Evolutionary conservation across 2,329 filamentous ascomycete genomes (phyloP).

Genomic region (Microdochium trichocladiopsis): DNA sequence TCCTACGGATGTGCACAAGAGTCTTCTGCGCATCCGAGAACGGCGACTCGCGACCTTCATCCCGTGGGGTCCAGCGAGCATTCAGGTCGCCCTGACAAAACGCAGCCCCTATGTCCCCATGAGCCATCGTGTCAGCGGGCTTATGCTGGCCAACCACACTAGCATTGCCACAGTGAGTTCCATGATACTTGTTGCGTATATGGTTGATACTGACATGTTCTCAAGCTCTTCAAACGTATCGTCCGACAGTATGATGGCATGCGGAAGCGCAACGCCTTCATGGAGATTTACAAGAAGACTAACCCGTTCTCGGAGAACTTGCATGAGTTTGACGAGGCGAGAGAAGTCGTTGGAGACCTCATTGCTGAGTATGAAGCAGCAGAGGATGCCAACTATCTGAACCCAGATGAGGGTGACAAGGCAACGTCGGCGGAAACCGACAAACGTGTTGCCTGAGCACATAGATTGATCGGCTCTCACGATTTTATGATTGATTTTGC

Average conservation of each 20-base stretch:
- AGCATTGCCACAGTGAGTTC: conserved; percentile 76
- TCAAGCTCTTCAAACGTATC: conserved; percentile 82
- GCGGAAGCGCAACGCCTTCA: conserved; percentile 92
- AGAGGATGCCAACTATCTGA: conserved; percentile 84
- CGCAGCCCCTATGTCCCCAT: conserved; percentile 94
- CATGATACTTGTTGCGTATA: background rate
- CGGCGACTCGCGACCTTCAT: conserved; percentile 92
- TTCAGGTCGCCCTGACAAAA: conserved; percentile 94
- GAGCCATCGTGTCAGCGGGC: conserved; percentile 86
- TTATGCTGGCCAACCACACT: conserved; percentile 98
- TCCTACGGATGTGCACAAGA: conserved; percentile 97
- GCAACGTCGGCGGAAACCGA: conserved; percentile 46
- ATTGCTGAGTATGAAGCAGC: conserved; percentile 95
- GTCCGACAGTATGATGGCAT: conserved; percentile 88
- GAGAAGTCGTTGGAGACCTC: conserved; percentile 83
- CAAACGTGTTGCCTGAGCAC: conserved; percentile 27
- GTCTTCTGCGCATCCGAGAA: conserved; percentile 89
- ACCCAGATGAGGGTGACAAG: conserved; percentile 55
- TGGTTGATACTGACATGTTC: conserved; percentile 1
- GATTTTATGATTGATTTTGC: background rate
- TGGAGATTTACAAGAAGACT: conserved; percentile 95
- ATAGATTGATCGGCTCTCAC: background rate
- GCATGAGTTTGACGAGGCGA: conserved; percentile 90
- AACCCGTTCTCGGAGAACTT: conserved; percentile 87
- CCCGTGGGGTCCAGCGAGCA: conserved; percentile 95